Conservation (phyloP, 257 asterid species). For the Eustoma russellianum region DNA sequence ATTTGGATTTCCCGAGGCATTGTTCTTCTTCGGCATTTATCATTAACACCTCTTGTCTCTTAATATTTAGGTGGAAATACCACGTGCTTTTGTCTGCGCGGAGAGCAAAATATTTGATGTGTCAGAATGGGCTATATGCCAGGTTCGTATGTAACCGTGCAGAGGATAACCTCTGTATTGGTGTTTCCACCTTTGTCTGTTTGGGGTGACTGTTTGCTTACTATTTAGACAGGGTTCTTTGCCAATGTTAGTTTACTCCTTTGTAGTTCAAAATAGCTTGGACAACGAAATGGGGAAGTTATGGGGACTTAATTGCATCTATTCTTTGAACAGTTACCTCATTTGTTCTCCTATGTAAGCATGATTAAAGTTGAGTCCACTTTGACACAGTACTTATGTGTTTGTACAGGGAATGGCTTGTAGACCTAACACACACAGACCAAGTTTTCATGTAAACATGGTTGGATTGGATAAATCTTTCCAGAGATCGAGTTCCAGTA, state of each 20-base stretch:
- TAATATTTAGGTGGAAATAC: conserved; percentile 64
- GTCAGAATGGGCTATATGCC: conserved; percentile 99
- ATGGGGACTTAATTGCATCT: not conserved
- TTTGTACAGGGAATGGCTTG: conserved; percentile 78
- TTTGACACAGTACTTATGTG: not conserved
- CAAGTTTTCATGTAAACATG: conserved; percentile 99
- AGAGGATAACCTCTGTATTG: too few species aligned
- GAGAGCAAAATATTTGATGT: conserved; percentile 95
- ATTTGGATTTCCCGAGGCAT: too few species aligned
- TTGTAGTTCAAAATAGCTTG: too few species aligned
- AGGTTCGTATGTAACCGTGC: conserved; percentile 38
- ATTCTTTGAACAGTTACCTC: not conserved
- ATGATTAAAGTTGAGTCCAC: not conserved
- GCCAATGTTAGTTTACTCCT: too few species aligned
- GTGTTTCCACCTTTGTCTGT: too few species aligned
- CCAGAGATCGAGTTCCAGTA: conserved; percentile 73
- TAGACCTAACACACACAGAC: conserved; percentile 91
- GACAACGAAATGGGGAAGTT: too few species aligned
- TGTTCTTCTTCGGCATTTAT: too few species aligned
- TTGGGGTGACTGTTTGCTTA: too few species aligned
- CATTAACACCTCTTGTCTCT: too few species aligned
- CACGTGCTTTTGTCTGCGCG: conserved; percentile 96
- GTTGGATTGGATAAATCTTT: conserved; percentile 76
- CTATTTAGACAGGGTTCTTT: too few species aligned
- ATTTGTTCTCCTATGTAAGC: not conserved